A percentile compares a stretch with the other conserved stretches of the same genome.
These are phyloP conservation scores for Blepharisma japonicum DNA, from an alignment of 73 alveolate species.

Conservation along the genomic window DNA sequence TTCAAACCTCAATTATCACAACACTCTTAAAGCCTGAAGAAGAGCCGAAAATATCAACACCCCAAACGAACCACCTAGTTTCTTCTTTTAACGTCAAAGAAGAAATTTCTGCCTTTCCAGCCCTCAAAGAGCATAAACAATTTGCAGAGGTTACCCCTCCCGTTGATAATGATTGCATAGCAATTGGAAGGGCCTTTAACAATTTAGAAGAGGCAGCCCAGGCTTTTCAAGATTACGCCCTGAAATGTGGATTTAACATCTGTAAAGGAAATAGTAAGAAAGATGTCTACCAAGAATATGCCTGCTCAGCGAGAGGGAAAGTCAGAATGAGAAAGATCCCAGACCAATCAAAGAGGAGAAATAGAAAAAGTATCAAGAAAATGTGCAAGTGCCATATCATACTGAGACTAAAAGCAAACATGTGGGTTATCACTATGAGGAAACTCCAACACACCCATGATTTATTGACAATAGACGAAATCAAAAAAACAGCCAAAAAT, in stretches of 20 bases:
- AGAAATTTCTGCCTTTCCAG: background rate
- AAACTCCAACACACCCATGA: slow-evolving; percentile 12
- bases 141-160: background rate
- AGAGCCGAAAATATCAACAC: background rate
- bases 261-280: slow-evolving; percentile 25
- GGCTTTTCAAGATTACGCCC: slow-evolving; percentile 18
- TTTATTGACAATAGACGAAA: background rate
- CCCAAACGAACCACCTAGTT: background rate
- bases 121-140: background rate
- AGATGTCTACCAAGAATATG: slow-evolving; percentile 21
- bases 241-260: background rate
- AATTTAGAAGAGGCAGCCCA: slow-evolving; percentile 11
- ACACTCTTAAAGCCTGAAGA: background rate
- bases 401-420: background rate
- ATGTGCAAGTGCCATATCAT: slow-evolving; percentile 23
- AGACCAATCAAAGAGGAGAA: slow-evolving; percentile 17
- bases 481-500: slow-evolving; percentile 23
- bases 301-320: slow-evolving; percentile 31
- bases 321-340: slow-evolving; percentile 15
- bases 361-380: slow-evolving; percentile 22
- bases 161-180: background rate
- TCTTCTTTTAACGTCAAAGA: background rate
- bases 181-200: background rate
- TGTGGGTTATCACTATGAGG: slow-evolving; percentile 1
- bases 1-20: background rate